Evolutionary conservation across 1,284 basidiomycete genomes (phyloP).

Genomic region (Heimioporus punctisporus): DNA sequence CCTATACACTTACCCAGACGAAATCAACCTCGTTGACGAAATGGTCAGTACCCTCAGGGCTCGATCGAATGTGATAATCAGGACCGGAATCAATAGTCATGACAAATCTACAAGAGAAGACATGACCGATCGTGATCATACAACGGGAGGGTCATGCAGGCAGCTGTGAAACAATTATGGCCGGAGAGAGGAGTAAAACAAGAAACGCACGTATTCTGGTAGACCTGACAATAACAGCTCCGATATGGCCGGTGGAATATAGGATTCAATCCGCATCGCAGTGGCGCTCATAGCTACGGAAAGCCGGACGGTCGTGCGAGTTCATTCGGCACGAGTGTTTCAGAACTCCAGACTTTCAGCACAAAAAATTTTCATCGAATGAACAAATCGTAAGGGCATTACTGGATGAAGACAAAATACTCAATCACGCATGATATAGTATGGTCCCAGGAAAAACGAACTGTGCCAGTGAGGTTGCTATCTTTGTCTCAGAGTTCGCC

Average conservation of each 20-base stretch:
- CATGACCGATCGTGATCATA: conserved; percentile 3
- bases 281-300: background rate
- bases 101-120: background rate
- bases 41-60: conserved; percentile 3
- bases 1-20: conserved; percentile 1
- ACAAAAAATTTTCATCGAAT: no score
- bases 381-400: no score
- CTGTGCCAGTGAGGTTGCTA: no score
- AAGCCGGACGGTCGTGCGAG: no score
- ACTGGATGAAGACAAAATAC: no score
- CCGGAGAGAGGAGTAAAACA: background rate
- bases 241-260: background rate
- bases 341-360: no score
- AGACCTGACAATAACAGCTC: conserved; percentile 1
- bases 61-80: conserved; percentile 3
- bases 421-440: no score
- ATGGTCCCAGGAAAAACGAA: no score
- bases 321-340: no score
- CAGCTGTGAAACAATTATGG: background rate
- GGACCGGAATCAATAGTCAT: background rate
- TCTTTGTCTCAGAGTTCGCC: no score
- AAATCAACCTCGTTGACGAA: background rate
- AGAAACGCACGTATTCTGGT: conserved; percentile 1
- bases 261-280: background rate
- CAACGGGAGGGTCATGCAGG: background rate